Conservation (phyloP, 2,329 filamentous ascomycete species). For the Monilinia fructicola region DNA sequence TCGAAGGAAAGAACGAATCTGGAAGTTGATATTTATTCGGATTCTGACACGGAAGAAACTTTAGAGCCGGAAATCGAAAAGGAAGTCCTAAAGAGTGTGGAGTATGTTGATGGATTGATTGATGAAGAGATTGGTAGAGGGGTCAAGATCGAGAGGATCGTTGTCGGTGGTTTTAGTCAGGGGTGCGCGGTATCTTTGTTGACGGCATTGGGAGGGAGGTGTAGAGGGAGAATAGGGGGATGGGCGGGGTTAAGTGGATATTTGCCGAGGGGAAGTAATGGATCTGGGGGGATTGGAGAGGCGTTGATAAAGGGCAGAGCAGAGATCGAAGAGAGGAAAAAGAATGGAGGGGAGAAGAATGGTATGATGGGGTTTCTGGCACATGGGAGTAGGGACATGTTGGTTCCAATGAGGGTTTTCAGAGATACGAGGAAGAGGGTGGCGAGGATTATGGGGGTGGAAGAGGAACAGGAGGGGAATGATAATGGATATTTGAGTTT, state of each 20-base stretch:
- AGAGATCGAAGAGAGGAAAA: slow-evolving; percentile 40
- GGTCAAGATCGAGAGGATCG: slow-evolving; percentile 74
- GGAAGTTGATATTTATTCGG: background rate
- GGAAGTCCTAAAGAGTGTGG: slow-evolving; percentile 69
- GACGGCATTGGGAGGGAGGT: slow-evolving; percentile 59
- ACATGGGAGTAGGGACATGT: slow-evolving; percentile 48
- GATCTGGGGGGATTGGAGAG: slow-evolving; percentile 22
- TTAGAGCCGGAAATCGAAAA: slow-evolving; percentile 53
- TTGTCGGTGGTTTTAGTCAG: slow-evolving; percentile 78
- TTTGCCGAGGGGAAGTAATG: slow-evolving; percentile 43
- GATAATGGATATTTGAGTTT: slow-evolving; percentile 22
- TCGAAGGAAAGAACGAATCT: background rate
- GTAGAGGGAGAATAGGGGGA: slow-evolving; percentile 66
- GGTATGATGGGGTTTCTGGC: slow-evolving; percentile 45
- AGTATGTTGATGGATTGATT: slow-evolving; percentile 75
- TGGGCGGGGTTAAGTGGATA: slow-evolving; percentile 74
- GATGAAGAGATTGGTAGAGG: slow-evolving; percentile 75
- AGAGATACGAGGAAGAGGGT: no score
- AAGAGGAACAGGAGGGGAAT: slow-evolving; percentile 29
- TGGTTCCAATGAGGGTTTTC: slow-evolving; percentile 39
- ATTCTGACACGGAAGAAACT: slow-evolving; percentile 37
- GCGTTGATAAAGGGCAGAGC: slow-evolving; percentile 44
- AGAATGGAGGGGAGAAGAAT: slow-evolving; percentile 33
- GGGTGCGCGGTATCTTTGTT: slow-evolving; percentile 83
- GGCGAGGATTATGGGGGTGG: no score